A percentile compares a stretch with the other conserved stretches of the same genome.
phyloP scores from a whole-genome alignment of 2,329 filamentous ascomycete species.

The Ploettnerulaceae sp. region DNA sequence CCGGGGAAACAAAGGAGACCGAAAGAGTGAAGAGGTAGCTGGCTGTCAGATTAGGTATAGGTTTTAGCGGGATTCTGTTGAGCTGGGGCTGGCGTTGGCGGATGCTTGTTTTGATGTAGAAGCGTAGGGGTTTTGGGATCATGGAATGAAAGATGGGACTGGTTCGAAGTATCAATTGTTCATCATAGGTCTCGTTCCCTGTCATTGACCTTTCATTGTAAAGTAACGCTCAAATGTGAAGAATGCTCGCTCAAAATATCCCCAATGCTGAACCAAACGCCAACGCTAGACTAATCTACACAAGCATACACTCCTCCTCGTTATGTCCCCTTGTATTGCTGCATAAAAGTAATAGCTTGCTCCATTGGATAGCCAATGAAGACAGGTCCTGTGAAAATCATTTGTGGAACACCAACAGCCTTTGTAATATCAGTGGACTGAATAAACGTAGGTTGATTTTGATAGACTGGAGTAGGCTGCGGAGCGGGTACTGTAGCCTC shows the following conservation, averaged over 20 bases:
- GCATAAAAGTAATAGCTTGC: slow-evolving; percentile 72
- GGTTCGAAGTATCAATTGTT: not conserved
- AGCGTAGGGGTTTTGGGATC: not conserved
- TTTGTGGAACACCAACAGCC: slow-evolving; percentile 47
- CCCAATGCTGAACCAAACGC: not conserved
- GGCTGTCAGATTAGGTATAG: not conserved
- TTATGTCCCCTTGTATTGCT: slow-evolving; percentile 36
- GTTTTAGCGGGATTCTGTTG: not conserved
- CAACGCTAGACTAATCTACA: not conserved
- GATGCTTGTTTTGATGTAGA: slow-evolving; percentile 1
- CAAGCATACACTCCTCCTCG: slow-evolving; percentile 4
- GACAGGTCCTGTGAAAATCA: slow-evolving; percentile 89
- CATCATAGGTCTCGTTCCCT: not conserved
- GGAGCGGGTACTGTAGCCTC: slow-evolving; percentile 38
- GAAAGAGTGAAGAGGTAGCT: not conserved
- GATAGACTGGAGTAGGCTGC: slow-evolving; percentile 27
- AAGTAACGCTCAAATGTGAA: not conserved
- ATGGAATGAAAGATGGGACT: slow-evolving; percentile 1
- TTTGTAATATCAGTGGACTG: slow-evolving; percentile 37
- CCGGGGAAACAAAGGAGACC: not conserved
- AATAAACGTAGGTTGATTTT: slow-evolving; percentile 48
- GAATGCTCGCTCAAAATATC: too few species aligned
- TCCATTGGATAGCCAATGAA: slow-evolving; percentile 89
- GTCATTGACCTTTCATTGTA: not conserved
- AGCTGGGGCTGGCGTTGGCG: not conserved